phyloP scores from a whole-genome alignment of 371 early-diverging fungal genomes.

The Smittium culicis region DNA sequence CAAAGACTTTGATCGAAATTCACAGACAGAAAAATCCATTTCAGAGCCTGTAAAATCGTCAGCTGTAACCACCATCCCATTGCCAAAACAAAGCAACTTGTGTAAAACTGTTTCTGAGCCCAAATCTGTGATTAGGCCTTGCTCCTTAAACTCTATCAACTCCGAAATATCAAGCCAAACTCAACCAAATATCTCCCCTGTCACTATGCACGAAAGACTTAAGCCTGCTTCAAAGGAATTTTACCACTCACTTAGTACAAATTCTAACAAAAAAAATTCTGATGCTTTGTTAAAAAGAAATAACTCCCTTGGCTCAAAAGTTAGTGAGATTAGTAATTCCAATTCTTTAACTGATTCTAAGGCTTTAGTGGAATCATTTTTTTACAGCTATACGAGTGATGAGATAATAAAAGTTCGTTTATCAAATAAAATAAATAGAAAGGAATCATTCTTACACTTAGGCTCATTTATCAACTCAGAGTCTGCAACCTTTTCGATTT shows the following conservation, averaged over 20 bases:
- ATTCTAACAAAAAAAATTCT: no score
- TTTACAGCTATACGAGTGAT: neutral
- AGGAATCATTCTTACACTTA: neutral
- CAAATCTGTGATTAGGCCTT: neutral
- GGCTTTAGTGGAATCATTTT: neutral
- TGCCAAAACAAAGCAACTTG: no score
- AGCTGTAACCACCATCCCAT: no score
- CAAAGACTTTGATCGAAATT: neutral
- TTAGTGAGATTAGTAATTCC: neutral
- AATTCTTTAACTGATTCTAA: no score
- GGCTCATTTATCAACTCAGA: neutral
- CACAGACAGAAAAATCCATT: neutral
- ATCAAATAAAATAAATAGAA: neutral
- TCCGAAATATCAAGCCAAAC: neutral
- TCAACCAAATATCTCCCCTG: neutral
- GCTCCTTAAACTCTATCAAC: neutral
- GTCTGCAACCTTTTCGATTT: neutral
- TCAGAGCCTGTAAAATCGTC: neutral
- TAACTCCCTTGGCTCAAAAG: neutral
- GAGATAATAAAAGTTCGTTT: neutral
- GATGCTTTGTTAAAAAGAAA: neutral
- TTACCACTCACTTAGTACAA: no score
- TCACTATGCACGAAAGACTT: no score
- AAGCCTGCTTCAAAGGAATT: no score
- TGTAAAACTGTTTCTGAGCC: neutral